Evolutionary conservation across 169 alveolate genomes (phyloP), one percentile per base, ranked within the genome.

Genomic region (Sarcocystis neurona): DNA sequence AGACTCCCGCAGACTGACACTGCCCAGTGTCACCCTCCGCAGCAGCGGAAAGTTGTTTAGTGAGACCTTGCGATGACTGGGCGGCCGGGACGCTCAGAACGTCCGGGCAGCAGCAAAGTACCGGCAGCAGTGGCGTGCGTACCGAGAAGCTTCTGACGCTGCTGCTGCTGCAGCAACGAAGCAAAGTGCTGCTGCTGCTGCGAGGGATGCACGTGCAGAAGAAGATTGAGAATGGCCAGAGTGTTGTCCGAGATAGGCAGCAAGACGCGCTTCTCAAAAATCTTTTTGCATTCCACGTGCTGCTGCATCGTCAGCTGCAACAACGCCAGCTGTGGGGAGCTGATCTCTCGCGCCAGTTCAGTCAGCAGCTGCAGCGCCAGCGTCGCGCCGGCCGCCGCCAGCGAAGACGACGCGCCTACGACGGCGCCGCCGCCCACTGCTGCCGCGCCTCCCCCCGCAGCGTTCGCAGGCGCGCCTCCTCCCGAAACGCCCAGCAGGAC

Each of bases 221-320:
- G 82, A 32, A 72, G 34, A 27, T 72, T 72, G 82, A 72, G 82
- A 2, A 72, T 47, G 12, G 82, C 34, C 37, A 72, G 56, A 27
- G 20, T 39, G 37, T 23, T 8, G 34, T 72, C 82, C 56, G 41
- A 48, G 53, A 72, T 47, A 2, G 82, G 82, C 27, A 72, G 82
- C 6, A 72, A 39, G 32, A 72, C 32, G 10, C 32, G 43, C 5
- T 39, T n/a, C 82, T 72, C 82, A 53, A 15, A 72, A n/a, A 18
- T 34, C 56, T 72, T 72, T 56, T 72, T 72, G 56, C 82, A 72
- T 10, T 72, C 82, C 56, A 72, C 46, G 56, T 72, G 82, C 82
- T 72, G 82, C 56, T 72, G 82, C 34, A 53, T 72, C 30, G 56
- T 72, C 34, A 72, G 82, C 46, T 72, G 82, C 8, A 72, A 39